Evolutionary conservation across 176 grass and related monocot species (phyloP), one percentile per base, ranked within the genome.

Genomic region (Tillandsia fasciculata): DNA sequence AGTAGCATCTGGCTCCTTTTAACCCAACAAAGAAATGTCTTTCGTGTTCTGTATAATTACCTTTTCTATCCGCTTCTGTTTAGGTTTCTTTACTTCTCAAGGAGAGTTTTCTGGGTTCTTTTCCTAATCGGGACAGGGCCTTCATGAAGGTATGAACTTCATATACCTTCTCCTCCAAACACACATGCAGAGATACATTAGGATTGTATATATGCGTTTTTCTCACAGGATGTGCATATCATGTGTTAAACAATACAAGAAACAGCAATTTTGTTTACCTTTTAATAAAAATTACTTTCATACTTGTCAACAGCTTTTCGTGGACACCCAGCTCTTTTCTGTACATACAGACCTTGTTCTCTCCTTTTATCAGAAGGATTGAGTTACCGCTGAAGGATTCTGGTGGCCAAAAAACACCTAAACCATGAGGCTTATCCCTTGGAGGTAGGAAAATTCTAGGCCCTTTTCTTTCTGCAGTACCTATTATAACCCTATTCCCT

Each of bases 331-430:
- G 76, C 81, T 97, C 13, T 97, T 97, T 71, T 93, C 89, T 22
- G 94, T 93, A 86, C 94, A 97, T 85, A 92, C 94, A 70, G 89
- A 97, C 78, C 83, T 97, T 77, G 89, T 97, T 72, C 94, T 97
- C 66, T 92, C 94, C 6, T 97, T 93, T 84, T 97, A 97, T 88
- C 94, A 97, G 82, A 92, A 97, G 89, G 89, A 97, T 76, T 97
- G 75, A 84, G 51, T 63, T 52, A 64, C 65, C 75, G 18, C 48
- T 58, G 53, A 68, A 48, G 33, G 72, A 67, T 52, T 77, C 77
- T 67, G 70, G 53, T 77, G 50, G 56, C 56, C 56, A 61, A 20
- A 61, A 20, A 20, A 22, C 56, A 18, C 56, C 52, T 61, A 3
- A 18, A 61, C 15, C 13, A 20, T 61, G 56, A 17, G 56, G 20